Evolutionary conservation across 768 basidiomycete species (phyloP).

Genomic region (Tricholomella constricta): DNA sequence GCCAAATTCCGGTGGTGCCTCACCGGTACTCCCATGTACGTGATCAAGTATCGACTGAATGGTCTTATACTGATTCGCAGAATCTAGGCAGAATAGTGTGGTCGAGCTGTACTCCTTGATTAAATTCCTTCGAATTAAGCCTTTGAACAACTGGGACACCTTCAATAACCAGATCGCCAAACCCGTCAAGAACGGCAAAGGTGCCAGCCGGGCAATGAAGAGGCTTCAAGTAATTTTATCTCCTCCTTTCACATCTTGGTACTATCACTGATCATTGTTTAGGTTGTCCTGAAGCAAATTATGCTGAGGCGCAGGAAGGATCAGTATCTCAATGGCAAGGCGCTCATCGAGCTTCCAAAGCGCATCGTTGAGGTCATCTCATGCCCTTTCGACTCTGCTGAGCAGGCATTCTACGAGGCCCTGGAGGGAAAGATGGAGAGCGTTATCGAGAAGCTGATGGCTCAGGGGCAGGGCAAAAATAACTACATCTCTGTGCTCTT

Average conservation of each 20-base stretch:
- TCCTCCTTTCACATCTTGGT: not conserved
- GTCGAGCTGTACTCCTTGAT: slow-evolving; percentile 89
- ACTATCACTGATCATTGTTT: not conserved
- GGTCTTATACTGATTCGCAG: slow-evolving; percentile 27
- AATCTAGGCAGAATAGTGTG: slow-evolving; percentile 79
- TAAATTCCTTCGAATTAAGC: slow-evolving; percentile 84
- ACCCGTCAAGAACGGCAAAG: slow-evolving; percentile 71
- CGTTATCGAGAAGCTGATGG: slow-evolving; percentile 68
- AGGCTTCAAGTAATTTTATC: slow-evolving; percentile 62
- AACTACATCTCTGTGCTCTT: slow-evolving; percentile 73
- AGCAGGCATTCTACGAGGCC: slow-evolving; percentile 77
- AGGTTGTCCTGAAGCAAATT: slow-evolving; percentile 80
- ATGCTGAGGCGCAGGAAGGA: slow-evolving; percentile 91
- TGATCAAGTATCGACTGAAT: slow-evolving; percentile 1
- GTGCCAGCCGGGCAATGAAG: slow-evolving; percentile 73
- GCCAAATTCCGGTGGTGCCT: slow-evolving; percentile 86
- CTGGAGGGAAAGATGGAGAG: slow-evolving; percentile 68
- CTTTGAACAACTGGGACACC: slow-evolving; percentile 73
- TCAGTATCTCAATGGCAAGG: slow-evolving; percentile 73
- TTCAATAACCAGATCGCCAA: slow-evolving; percentile 81
- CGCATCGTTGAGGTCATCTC: slow-evolving; percentile 70
- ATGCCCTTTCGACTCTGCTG: slow-evolving; percentile 76
- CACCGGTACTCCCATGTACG: slow-evolving; percentile 80
- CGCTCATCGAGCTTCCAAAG: slow-evolving; percentile 77
- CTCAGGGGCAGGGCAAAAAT: slow-evolving; percentile 50